Base-by-base conservation (phyloP, 345 rosid species). In the Moricandia moricandioides region DNA sequence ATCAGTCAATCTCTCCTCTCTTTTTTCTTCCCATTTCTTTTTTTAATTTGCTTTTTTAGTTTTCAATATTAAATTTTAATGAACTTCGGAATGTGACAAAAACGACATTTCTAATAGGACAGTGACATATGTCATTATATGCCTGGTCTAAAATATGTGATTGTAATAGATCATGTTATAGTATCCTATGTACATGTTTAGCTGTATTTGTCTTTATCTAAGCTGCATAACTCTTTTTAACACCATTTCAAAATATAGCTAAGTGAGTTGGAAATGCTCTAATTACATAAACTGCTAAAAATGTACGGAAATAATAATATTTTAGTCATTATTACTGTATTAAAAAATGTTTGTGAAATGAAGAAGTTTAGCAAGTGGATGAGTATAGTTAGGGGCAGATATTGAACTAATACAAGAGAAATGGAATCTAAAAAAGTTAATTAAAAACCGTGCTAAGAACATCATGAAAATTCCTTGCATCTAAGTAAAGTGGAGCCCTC, bases 401-500 rank as follows among this genome's bases (percentile, higher is more conserved):
- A 62, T 62, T 57, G 39, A 37, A 57, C 14, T 39, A 26, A 14
- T 56, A 57, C 27, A 11, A 14, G 1, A 56, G 17, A 63, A 65
- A 55, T 30, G 14, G 47, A 65, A 40, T 56, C 60, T 59, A 56
- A 43, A 75, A 59, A 55, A 8, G 72, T 73, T 47, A 27, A 65
- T 67, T 8, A 33, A 67, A 75, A 75, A 8, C 12, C 7, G 62
- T 52, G 74, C 57, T 51, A 30, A 37, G 56, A 51, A 51, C 8
- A 76, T 62, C 2, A 77, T 57, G 67, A 70, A 70, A 71, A 57
- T 71, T 65, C 71, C 33, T 49, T 77, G 76, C 61, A 65, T 70
- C n/a, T 64, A 67, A 64, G 71, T 77, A 77, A 77, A 77, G 71
- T 71, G 65, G 37, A 64, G 11, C 62, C 4, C 80, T 2, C 54